A percentile compares a stretch with the other conserved stretches of the same genome.
These are phyloP conservation scores for Rhodotorula glutinis DNA, from an alignment of 1,284 basidiomycete genomes.

Conservation along the genomic window DNA sequence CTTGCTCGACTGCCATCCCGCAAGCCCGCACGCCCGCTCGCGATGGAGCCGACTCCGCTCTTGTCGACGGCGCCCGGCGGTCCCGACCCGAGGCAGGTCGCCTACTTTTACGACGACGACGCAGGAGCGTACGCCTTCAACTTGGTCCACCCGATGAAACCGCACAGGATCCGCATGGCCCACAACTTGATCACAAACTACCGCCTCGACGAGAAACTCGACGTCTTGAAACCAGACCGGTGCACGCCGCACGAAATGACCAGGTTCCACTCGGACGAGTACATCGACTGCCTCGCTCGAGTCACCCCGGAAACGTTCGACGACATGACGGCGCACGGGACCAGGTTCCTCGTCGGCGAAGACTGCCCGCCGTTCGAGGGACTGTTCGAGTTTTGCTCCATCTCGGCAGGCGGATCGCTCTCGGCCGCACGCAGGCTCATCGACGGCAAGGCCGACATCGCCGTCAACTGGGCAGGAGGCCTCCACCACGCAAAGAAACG, in stretches of 20 bases:
- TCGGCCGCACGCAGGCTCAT: slow-evolving; percentile 78
- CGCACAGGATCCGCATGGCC: slow-evolving; percentile 78
- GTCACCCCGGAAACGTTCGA: slow-evolving; percentile 86
- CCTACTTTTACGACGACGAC: slow-evolving; percentile 38
- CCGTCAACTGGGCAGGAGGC: slow-evolving; percentile 97
- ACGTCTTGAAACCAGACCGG: slow-evolving; percentile 79
- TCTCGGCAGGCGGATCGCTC: slow-evolving; percentile 91
- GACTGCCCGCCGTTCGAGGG: slow-evolving; percentile 97
- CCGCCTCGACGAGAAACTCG: slow-evolving; percentile 85
- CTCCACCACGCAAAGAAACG: slow-evolving; percentile 97
- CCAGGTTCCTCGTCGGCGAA: slow-evolving; percentile 80
- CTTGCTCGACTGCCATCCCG: neutral
- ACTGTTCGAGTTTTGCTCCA: slow-evolving; percentile 93
- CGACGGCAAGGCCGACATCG: slow-evolving; percentile 80
- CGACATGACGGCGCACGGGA: slow-evolving; percentile 76
- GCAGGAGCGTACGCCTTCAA: neutral
- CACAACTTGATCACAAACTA: slow-evolving; percentile 90
- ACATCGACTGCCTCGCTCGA: slow-evolving; percentile 80
- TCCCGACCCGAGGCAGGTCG: slow-evolving; percentile 28
- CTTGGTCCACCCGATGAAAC: slow-evolving; percentile 41
- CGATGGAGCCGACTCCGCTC: slow-evolving; percentile 1
- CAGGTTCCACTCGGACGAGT: slow-evolving; percentile 90
- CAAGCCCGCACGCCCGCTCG: neutral
- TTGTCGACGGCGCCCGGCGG: slow-evolving; percentile 12
- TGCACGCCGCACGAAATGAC: slow-evolving; percentile 81